Conservation (phyloP, 257 asterid genomes). For the Petrea volubilis region DNA sequence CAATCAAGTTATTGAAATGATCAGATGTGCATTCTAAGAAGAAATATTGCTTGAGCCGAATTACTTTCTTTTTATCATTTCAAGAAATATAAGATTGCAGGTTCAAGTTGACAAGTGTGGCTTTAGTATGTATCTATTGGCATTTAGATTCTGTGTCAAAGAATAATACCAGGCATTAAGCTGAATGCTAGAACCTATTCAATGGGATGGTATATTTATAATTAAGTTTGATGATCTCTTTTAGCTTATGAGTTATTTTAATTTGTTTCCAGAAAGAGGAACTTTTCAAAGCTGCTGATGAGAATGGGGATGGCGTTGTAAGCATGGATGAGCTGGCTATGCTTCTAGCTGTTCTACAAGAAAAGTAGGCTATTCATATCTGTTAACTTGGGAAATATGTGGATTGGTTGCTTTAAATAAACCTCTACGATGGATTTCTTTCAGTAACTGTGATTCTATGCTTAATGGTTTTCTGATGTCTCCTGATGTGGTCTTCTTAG, state of each 20-base stretch:
- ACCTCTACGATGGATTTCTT: neutral
- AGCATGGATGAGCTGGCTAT: conserved; percentile 95
- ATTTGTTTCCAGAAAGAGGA: conserved; percentile 76
- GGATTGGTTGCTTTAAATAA: neutral
- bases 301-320: conserved; percentile 88
- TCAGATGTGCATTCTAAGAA: neutral
- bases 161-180: neutral
- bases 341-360: conserved; percentile 90
- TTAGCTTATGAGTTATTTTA: conserved; percentile 24
- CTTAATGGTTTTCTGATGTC: neutral
- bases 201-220: conserved; percentile 4
- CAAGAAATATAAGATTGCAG: neutral
- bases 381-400: conserved; percentile 5
- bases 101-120: conserved; percentile 13
- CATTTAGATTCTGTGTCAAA: conserved; percentile 11
- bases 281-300: conserved; percentile 90
- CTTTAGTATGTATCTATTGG: neutral
- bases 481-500: conserved; percentile 1
- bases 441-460: conserved; percentile 6
- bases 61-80: neutral
- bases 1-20: neutral
- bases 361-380: conserved; percentile 54
- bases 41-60: neutral
- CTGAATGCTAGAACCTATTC: conserved; percentile 13
- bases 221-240: conserved; percentile 8